A percentile compares a stretch with the other conserved stretches of the same genome.
Conservation (phyloP, 2,329 filamentous ascomycete genomes). For the Fusarium duplospermum region DNA sequence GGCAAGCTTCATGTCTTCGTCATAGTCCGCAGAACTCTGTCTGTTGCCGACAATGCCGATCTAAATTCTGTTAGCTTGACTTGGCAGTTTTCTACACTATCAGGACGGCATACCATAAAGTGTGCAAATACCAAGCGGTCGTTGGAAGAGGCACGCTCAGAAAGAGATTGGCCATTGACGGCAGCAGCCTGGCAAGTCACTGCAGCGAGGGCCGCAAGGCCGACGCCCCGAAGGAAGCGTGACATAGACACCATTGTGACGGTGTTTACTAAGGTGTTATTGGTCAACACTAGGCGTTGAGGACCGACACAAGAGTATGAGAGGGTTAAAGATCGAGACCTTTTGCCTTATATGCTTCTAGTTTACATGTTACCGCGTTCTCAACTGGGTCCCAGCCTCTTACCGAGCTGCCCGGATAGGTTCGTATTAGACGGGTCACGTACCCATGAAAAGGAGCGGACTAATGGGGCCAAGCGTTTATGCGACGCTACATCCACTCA, state of each 20-base stretch:
- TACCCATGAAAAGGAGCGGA: not conserved
- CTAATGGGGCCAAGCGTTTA: not conserved
- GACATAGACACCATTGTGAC: slow-evolving; percentile 18
- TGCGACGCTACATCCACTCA: not conserved
- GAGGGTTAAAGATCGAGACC: not conserved
- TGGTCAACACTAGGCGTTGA: not conserved
- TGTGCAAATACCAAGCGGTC: slow-evolving; percentile 34
- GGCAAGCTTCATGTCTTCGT: slow-evolving; percentile 59
- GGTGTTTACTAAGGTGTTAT: not conserved
- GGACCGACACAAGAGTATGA: not conserved
- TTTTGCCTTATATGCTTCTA: not conserved
- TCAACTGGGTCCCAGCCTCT: not conserved
- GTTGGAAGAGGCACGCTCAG: slow-evolving; percentile 20
- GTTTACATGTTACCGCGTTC: not conserved
- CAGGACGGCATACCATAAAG: slow-evolving; percentile 18
- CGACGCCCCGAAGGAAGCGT: slow-evolving; percentile 10
- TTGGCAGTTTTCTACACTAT: rapidly evolving
- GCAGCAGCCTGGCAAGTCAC: slow-evolving; percentile 7
- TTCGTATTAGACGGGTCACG: not conserved
- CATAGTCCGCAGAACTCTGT: slow-evolving; percentile 56
- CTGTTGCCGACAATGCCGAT: slow-evolving; percentile 59
- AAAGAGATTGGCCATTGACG: slow-evolving; percentile 7
- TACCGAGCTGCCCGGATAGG: not conserved
- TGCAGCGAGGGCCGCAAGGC: slow-evolving; percentile 14
- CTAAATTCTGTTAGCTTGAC: slow-evolving; percentile 37